Conservation (phyloP, 768 basidiomycete species). For the Collybia mongolica region DNA sequence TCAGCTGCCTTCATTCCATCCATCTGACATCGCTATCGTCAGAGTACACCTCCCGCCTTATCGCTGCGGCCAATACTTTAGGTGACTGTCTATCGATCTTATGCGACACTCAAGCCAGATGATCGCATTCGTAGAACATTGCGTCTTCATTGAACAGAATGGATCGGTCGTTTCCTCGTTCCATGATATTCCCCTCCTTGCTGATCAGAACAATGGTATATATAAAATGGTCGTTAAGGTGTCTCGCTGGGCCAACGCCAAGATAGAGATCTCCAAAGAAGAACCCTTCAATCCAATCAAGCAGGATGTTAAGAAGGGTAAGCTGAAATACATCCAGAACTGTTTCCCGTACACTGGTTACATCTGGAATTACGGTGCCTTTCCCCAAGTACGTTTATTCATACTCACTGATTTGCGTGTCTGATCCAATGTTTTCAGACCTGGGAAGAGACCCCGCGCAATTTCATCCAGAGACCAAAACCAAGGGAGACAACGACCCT, state of each 20-base stretch:
- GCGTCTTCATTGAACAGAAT: slow-evolving; percentile 91
- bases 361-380: slow-evolving; percentile 99
- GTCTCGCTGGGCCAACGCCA: slow-evolving; percentile 99
- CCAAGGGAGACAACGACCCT: slow-evolving; percentile 98
- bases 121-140: slow-evolving; percentile 69
- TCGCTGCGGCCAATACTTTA: slow-evolving; percentile 91
- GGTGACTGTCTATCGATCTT: slow-evolving; percentile 47
- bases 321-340: slow-evolving; percentile 95
- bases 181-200: slow-evolving; percentile 98
- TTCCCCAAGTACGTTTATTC: slow-evolving; percentile 76
- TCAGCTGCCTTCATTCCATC: slow-evolving; percentile 12
- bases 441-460: slow-evolving; percentile 94
- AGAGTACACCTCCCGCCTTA: slow-evolving; percentile 75
- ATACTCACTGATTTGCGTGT: not conserved
- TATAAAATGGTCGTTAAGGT: slow-evolving; percentile 99
- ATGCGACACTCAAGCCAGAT: slow-evolving; percentile 14
- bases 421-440: slow-evolving; percentile 52
- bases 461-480: slow-evolving; percentile 95
- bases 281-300: slow-evolving; percentile 99
- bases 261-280: slow-evolving; percentile 99
- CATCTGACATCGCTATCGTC: slow-evolving; percentile 13
- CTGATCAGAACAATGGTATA: slow-evolving; percentile 91
- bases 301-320: slow-evolving; percentile 97
- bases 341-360: slow-evolving; percentile 99
- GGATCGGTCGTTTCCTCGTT: slow-evolving; percentile 80